phyloP scores from a whole-genome alignment of 768 basidiomycete genomes.

The Leccinum obscurum region DNA sequence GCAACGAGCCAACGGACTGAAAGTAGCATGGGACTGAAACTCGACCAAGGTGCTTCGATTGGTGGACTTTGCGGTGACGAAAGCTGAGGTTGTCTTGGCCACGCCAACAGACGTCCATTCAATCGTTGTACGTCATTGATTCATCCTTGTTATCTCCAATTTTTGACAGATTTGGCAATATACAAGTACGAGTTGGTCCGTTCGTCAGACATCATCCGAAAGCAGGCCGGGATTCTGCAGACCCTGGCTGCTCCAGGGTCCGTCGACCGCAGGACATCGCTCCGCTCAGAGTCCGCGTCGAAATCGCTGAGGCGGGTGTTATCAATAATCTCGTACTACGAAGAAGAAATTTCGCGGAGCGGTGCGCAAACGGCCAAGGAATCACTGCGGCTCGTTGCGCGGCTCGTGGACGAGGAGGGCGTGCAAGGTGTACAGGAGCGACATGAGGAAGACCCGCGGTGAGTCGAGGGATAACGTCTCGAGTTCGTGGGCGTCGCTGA shows the following conservation, averaged over 20 bases:
- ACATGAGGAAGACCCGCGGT: slow-evolving; percentile 46
- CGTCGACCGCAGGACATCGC: slow-evolving; percentile 24
- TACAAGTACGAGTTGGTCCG: slow-evolving; percentile 68
- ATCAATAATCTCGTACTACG: slow-evolving; percentile 51
- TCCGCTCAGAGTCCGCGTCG: slow-evolving; percentile 35
- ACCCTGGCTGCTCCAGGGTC: slow-evolving; percentile 35
- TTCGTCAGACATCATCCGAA: slow-evolving; percentile 48
- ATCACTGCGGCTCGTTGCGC: slow-evolving; percentile 40
- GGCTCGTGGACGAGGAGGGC: slow-evolving; percentile 64
- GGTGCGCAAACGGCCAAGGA: slow-evolving; percentile 48
- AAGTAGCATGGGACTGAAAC: slow-evolving; percentile 2
- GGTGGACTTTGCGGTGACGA: slow-evolving; percentile 52
- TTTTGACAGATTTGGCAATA: background rate
- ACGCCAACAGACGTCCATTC: slow-evolving; percentile 56
- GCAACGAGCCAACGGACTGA: slow-evolving; percentile 12
- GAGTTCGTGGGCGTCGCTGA: slow-evolving; percentile 15
- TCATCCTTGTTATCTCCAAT: background rate
- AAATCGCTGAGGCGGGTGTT: slow-evolving; percentile 45
- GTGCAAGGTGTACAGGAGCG: slow-evolving; percentile 41
- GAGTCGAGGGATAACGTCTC: slow-evolving; percentile 30
- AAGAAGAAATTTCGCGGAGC: slow-evolving; percentile 47
- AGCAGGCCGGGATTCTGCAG: slow-evolving; percentile 47
- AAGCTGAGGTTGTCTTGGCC: slow-evolving; percentile 54
- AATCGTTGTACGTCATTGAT: slow-evolving; percentile 52
- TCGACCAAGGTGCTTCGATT: slow-evolving; percentile 47